Base-by-base conservation (phyloP, 2,329 filamentous ascomycete species). In the Plenodomus lindquistii region DNA sequence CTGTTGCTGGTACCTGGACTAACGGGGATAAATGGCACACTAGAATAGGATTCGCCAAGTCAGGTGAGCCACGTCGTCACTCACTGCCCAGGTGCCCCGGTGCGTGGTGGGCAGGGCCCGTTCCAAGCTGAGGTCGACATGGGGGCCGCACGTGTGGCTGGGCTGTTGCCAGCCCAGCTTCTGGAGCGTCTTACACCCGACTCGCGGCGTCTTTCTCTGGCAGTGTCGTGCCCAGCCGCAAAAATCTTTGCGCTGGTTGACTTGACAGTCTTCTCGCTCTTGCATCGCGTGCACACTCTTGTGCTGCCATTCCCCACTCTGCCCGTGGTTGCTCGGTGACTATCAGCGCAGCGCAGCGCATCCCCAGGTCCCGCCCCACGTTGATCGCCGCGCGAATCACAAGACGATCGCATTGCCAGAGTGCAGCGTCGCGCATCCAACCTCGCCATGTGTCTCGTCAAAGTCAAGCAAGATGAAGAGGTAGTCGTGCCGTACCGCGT, bases 371-470 rank as follows among this genome's bases (percentile, higher is more conserved):
- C 6, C 6, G 27, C 27, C 59, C 62, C 62, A 59, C 60, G 56
- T 50, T 47, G 60, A 66, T 64, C 61, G 48, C 31, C 63, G 52
- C 63, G 51, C 67, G 62, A 66, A 70, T 70, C 66, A 68, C 47
- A 57, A 47, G 42, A 48, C 60, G 63, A 68, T 64, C 65, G 66
- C 65, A 67, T 37, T 42, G 5, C 35, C 21, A 24, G 44, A 40
- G 39, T 46, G 21, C 40, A 37, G 15, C 39, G 46, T 37, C 46
- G 42, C 18, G 37, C 48, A 27, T 17, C 22, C 35, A 24, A 39
- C 36, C 21, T 35, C 55, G 49, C 54, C 37, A 78, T 79, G 77
- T 79, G 77, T 63, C 73, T 78, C 29, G 61, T 78, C 64, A 73
- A 72, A 52, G 73, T 78, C 46, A 72, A 71, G 49, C 70, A 76